These are phyloP conservation scores for Boletus smithii DNA, from an alignment of 1,284 basidiomycete species.

Conservation along the genomic window DNA sequence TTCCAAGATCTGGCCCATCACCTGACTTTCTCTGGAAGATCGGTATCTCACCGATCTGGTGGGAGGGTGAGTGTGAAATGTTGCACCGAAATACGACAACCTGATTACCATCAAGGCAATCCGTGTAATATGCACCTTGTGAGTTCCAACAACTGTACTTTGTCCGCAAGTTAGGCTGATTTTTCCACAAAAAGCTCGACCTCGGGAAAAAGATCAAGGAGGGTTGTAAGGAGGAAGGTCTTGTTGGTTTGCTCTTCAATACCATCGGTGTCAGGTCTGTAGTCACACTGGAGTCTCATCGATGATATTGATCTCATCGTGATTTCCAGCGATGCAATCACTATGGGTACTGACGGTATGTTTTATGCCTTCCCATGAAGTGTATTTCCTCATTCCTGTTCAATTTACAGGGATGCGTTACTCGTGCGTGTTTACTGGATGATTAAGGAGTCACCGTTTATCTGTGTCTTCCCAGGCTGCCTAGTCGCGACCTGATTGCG, in stretches of 20 bases:
- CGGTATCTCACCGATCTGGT: slow-evolving; percentile 83
- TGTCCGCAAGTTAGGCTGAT: slow-evolving; percentile 8
- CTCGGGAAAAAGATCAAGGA: slow-evolving; percentile 72
- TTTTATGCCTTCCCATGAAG: slow-evolving; percentile 2
- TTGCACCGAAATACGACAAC: background rate
- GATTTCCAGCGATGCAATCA: slow-evolving; percentile 66
- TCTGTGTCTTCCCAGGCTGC: slow-evolving; percentile 52
- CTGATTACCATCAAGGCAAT: slow-evolving; percentile 50
- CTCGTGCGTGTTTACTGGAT: slow-evolving; percentile 49
- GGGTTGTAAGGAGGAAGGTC: slow-evolving; percentile 70
- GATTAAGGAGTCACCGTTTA: background rate
- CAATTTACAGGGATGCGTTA: slow-evolving; percentile 66
- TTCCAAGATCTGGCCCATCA: background rate
- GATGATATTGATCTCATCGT: background rate
- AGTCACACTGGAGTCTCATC: background rate
- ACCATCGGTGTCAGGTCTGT: slow-evolving; percentile 75
- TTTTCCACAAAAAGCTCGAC: slow-evolving; percentile 53
- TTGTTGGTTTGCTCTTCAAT: slow-evolving; percentile 76
- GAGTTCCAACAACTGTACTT: slow-evolving; percentile 19
- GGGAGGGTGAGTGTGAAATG: slow-evolving; percentile 61
- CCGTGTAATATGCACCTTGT: slow-evolving; percentile 81
- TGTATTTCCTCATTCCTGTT: slow-evolving; percentile 3
- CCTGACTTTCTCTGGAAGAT: slow-evolving; percentile 45
- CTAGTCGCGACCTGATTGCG: slow-evolving; percentile 86
- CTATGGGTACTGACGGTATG: slow-evolving; percentile 79